Percentiles rank a stretch among this genome's conserved stretches.
These are phyloP conservation scores for Aspergillus carlsbadensis DNA, from an alignment of 495 filamentous ascomycete genomes.

Conservation along the genomic window DNA sequence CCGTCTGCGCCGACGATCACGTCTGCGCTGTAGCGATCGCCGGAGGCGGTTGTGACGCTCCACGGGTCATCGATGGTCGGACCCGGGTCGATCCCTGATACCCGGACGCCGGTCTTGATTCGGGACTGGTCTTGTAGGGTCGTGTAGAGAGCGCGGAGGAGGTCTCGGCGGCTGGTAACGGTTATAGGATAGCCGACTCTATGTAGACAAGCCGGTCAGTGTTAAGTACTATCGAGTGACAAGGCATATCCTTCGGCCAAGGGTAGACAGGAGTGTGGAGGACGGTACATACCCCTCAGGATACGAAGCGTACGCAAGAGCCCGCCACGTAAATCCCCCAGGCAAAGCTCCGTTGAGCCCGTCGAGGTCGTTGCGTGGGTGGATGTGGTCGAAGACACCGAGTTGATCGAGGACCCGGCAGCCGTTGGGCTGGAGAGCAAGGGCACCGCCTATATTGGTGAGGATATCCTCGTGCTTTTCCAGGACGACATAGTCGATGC, in stretches of 20 bases:
- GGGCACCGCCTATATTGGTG: neutral
- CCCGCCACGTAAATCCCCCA: neutral
- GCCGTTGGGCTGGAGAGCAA: neutral
- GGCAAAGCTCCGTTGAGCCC: neutral
- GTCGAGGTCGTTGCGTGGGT: neutral
- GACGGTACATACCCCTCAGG: neutral
- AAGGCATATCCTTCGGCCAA: too few species aligned
- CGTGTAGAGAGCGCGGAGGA: neutral
- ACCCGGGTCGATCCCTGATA: neutral
- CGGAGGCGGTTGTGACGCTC: neutral
- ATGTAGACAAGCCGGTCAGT: neutral
- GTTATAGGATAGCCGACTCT: neutral
- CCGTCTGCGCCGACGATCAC: neutral
- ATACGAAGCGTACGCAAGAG: neutral
- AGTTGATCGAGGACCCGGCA: neutral
- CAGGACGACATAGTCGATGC: neutral
- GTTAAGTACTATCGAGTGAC: too few species aligned
- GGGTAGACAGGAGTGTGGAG: neutral
- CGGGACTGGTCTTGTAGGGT: neutral
- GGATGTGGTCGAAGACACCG: neutral
- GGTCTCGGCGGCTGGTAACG: neutral
- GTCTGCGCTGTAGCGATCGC: neutral
- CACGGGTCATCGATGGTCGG: neutral
- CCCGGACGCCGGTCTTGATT: neutral
- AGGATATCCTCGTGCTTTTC: neutral